Base-by-base conservation (phyloP, 2,329 filamentous ascomycete species). In the Aureobasidium vineae region DNA sequence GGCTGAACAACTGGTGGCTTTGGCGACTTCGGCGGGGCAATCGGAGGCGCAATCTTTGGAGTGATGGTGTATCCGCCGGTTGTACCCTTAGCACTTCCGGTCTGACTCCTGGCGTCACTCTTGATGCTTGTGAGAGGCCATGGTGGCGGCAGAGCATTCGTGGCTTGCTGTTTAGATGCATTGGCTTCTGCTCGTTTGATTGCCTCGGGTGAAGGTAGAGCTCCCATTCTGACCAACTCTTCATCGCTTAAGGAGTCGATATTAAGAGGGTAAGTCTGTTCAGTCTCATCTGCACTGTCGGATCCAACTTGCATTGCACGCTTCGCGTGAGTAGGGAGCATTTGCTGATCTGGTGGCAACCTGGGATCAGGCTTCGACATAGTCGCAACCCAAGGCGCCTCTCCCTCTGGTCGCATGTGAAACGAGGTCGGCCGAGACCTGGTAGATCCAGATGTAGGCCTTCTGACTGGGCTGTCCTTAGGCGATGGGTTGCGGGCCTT, bases 311-410 rank as follows among this genome's bases (percentile, higher is more conserved):
- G 94, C 76, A 95, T 91, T 77, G 98, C 84, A 66, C 91, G 86
- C 73, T 90, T 92, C 15, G 95, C 95, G 69, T 98, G 92, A 0
- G 95, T 98, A 0, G 95, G 95, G 13, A 99, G 86, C 63, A 99
- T 88, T 75, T 99, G 95, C 77, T 99, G 91, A 69, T 99, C 95
- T 0, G 92, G 95, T 6, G 95, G 95, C 40, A 99, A 82, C 68
- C 92, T 89, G 36, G 95, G 95, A 75, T 99, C 95, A 0, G 95
- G 95, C 74, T 96, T 96, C 78, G 97, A 99, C 78, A 96, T 92
- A 26, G 90, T 91, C 53, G 95, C 86, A 78, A 98, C 86, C 95
- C 95, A 99, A 61, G 95, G 95, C 11, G 95, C 92, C 64, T 98
- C 94, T 23, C 95, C 95, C 80, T 98, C 95, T 0, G 93, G 93